Conservation (phyloP, 768 basidiomycete genomes). For the Podaxis pistillaris region DNA sequence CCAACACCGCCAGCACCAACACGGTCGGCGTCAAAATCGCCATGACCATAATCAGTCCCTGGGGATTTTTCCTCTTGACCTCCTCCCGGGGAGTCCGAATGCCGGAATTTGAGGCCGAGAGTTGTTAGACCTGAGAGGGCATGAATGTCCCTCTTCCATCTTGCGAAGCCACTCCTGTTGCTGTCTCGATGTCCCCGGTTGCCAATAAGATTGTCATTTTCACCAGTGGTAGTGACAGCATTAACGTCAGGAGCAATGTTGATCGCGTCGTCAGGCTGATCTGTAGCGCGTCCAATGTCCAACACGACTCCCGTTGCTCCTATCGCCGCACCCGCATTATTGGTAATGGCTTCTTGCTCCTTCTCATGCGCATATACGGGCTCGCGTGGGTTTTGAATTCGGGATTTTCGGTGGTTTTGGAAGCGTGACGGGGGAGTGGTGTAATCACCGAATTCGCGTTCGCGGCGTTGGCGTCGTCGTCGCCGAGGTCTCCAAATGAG, state of each 20-base stretch:
- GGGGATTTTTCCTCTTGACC: slow-evolving; percentile 18
- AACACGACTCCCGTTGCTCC: not conserved
- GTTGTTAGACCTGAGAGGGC: slow-evolving; percentile 29
- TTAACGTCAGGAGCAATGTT: slow-evolving; percentile 3
- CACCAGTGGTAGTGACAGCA: not conserved
- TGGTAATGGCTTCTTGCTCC: not conserved
- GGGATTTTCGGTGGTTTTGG: slow-evolving; percentile 4
- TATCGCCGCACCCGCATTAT: not conserved
- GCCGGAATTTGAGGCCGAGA: slow-evolving; percentile 41
- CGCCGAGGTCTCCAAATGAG: slow-evolving; percentile 47
- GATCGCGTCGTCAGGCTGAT: not conserved
- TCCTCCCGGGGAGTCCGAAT: slow-evolving; percentile 25
- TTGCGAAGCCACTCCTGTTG: slow-evolving; percentile 35
- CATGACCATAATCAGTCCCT: slow-evolving; percentile 16
- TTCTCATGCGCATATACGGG: not conserved
- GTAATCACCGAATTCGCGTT: slow-evolving; percentile 11
- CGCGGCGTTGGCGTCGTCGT: slow-evolving; percentile 23
- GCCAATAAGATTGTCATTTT: not conserved
- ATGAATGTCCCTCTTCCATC: slow-evolving; percentile 45
- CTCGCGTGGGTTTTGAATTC: slow-evolving; percentile 2
- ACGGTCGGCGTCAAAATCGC: slow-evolving; percentile 15
- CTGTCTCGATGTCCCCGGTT: slow-evolving; percentile 25
- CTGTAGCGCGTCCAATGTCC: not conserved
- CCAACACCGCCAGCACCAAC: not conserved
- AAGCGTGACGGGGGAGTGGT: not conserved